Conservation (phyloP, 441 rosid genomes). For the Brassica hybrid region DNA sequence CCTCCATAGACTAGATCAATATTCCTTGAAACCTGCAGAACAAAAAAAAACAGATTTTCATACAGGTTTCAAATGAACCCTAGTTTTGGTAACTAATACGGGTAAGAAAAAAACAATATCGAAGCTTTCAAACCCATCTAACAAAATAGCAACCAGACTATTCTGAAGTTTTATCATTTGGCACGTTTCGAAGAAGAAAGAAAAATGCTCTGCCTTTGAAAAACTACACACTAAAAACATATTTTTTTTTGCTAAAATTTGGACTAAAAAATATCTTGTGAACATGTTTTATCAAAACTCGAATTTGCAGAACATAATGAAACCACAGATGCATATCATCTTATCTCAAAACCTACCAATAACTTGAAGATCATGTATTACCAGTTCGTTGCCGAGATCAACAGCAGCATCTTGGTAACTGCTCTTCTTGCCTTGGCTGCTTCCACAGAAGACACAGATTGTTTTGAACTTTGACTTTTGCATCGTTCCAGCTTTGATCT, state of each 20-base stretch:
- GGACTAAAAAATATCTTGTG: not conserved
- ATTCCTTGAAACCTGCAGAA: conserved; percentile 53
- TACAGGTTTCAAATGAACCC: conserved; percentile 30
- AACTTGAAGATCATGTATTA: conserved; percentile 33
- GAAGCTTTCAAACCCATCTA: conserved; percentile 15
- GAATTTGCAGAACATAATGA: conserved; percentile 4
- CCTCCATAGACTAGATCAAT: conserved; percentile 73
- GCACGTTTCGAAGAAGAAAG: not conserved
- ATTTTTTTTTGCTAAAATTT: not conserved
- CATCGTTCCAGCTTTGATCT: conserved; percentile 52
- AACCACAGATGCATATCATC: conserved; percentile 3
- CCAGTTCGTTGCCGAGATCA: conserved; percentile 97
- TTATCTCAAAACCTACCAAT: conserved; percentile 16
- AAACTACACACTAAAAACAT: conserved; percentile 7
- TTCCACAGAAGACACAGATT: conserved; percentile 97
- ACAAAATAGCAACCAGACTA: conserved; percentile 2
- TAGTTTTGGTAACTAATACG: conserved; percentile 17
- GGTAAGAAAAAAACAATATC: not conserved
- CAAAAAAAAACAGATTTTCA: conserved; percentile 18
- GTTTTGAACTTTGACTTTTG: conserved; percentile 78
- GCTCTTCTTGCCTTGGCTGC: conserved; percentile 94
- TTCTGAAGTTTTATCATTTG: not conserved
- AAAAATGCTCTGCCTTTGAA: not conserved
- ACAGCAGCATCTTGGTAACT: conserved; percentile 97
- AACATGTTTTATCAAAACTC: not conserved